Percentiles rank a stretch among this genome's conserved stretches.
Conservation (phyloP, 805 yeast species). For the Suhomyces pyralidae region DNA sequence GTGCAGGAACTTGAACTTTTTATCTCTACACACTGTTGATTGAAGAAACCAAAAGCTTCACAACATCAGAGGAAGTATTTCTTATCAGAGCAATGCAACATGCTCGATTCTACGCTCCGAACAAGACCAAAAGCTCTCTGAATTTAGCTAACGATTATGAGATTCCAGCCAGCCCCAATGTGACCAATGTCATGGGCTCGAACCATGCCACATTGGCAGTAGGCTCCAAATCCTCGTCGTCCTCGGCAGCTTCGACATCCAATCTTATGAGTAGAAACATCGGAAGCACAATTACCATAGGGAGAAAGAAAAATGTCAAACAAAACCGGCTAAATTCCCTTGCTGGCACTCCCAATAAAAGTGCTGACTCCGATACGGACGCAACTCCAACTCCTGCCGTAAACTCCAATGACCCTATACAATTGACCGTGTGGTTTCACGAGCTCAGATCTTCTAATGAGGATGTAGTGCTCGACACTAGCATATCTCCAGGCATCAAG, state of each 20-base stretch:
- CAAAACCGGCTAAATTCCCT: background rate
- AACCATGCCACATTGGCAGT: constrained; percentile 15
- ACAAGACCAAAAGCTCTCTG: constrained; percentile 5
- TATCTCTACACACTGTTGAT: background rate
- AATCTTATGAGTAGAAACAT: constrained; percentile 17
- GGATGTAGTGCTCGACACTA: constrained; percentile 64
- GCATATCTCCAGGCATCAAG: constrained; percentile 37
- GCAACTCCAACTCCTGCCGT: background rate
- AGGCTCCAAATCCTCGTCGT: constrained; percentile 13
- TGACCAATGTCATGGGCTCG: constrained; percentile 15
- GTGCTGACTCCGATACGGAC: background rate
- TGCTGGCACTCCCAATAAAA: background rate
- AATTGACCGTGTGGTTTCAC: constrained; percentile 59
- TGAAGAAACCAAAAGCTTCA: background rate
- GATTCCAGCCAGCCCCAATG: background rate
- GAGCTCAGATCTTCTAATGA: constrained; percentile 58
- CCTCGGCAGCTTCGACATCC: background rate
- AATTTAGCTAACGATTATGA: background rate
- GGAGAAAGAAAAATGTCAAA: constrained; percentile 7
- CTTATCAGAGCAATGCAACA: constrained; percentile 26
- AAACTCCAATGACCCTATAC: constrained; percentile 26
- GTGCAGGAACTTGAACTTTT: background rate
- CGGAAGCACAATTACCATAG: constrained; percentile 24
- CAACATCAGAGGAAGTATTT: too few species aligned
- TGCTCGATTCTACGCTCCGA: constrained; percentile 22